Base-by-base conservation (phyloP, 2,329 filamentous ascomycete genomes). In the Calycina herbarum region DNA sequence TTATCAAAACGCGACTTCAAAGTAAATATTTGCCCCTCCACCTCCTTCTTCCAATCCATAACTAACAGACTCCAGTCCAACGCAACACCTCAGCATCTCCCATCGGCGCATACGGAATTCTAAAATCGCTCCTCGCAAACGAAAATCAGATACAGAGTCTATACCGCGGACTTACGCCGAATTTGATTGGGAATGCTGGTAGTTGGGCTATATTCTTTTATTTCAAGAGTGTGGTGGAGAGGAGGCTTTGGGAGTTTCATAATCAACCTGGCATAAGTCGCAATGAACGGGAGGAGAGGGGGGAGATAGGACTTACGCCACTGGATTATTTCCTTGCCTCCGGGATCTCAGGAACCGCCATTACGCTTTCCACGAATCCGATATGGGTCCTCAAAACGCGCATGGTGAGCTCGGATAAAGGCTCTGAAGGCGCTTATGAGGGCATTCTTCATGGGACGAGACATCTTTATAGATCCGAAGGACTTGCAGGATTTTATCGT, bases 341-440 rank as follows among this genome's bases (percentile, higher is more conserved):
- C 40, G 91, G 82, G n/a, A 74, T 83, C 33, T 81, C 84, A 70
- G 94, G 94, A 35, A 82, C 90, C 20, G 78, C 92, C 51, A 96
- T 93, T 1, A 90, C 94, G 56, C 80, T 92, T 35, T 83, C 94
- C 70, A 98, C 95, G 35, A 98, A 98, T 76, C 95, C 95, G 2
- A 89, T 99, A 73, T 99, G 95, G 95, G 95, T 99, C 2, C 88
- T 99, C 77, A 98, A 98, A 82, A 98, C 94, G 8, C 90, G 95
- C 69, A 98, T 99, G 93, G 83, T 98, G 29, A 93, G 93, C 35
- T 94, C 92, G 3, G 92, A 95, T 70, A 86, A 86, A 60, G 82
- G 86, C 63, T 84, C 87, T 5, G 85, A 84, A 1, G 93, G 93
- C 15, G 95, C 94, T 1, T 99, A 99, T 78, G 84, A 86, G 17